These are phyloP conservation scores for Spirogloea muscicola DNA, from an alignment of 139 green algal genomes.

Conservation along the genomic window DNA sequence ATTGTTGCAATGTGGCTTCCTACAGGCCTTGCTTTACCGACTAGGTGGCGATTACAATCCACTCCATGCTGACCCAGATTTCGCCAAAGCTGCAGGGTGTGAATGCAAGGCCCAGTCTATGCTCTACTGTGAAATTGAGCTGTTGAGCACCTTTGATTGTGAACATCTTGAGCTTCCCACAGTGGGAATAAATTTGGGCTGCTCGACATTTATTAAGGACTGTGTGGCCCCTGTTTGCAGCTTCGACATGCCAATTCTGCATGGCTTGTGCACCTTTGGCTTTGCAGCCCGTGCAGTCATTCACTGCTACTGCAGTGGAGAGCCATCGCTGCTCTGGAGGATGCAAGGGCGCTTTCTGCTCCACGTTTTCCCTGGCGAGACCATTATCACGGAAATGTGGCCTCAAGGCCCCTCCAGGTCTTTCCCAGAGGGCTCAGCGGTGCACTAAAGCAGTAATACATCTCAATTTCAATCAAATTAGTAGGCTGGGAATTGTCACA, in stretches of 20 bases:
- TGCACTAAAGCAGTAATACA: no score
- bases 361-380: constrained; percentile 65
- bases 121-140: background rate
- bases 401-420: no score
- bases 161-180: background rate
- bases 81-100: constrained; percentile 38
- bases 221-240: background rate
- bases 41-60: constrained; percentile 63
- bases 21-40: constrained; percentile 56
- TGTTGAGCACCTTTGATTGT: background rate
- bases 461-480: no score
- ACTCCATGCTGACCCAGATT: constrained; percentile 59
- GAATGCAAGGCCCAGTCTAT: background rate
- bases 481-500: no score
- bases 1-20: background rate
- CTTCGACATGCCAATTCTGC: constrained; percentile 60
- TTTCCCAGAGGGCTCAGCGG: no score
- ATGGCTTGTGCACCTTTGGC: constrained; percentile 63
- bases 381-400: constrained; percentile 58
- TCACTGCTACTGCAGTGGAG: constrained; percentile 10
- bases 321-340: constrained; percentile 35
- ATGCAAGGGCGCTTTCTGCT: constrained; percentile 59
- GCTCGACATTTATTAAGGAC: background rate
- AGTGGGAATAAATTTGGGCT: background rate
- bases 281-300: constrained; percentile 52